Base-by-base conservation (phyloP, 345 rosid species). In the Microcos paniculata region DNA sequence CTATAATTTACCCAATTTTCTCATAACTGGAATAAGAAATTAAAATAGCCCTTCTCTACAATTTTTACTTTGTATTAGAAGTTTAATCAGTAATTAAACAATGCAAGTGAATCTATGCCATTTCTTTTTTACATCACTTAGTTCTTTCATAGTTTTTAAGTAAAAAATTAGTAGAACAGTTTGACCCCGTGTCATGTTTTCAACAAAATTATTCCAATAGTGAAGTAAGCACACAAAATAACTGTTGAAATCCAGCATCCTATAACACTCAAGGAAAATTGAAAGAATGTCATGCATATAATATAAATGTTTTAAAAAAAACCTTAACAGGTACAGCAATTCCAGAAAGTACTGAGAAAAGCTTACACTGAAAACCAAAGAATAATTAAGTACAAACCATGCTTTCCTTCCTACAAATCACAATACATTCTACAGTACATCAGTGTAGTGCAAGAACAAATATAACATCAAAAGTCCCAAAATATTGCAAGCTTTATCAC, bases 51-150 rank as follows among this genome's bases (percentile, higher is more conserved):
- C n/a, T 23, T 13, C 31, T 14, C 46, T 28, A 7, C 15, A 68
- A 8, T 19, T n/a, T 45, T 28, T 35, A 52, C 16, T 51, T 10
- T 70, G 16, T 52, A 51, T n/a, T 49, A 40, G 28, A 51, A 52
- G 14, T 30, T 11, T 19, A 61, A 61, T 40, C 64, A 26, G 38
- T 8, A 6, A 18, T 42, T 24, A 72, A 0, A 21, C 28, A 42
- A 72, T 14, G 65, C 66, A 38, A 57, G 19, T 38, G 49, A 72
- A 40, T n/a, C 76, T 24, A 56, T 26, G 64, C 12, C 40, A 72
- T 59, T 58, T 72, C 56, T 52, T n/a, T 19, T 33, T 69, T 53
- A 35, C 45, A 69, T 49, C 26, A 49, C 28, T 49, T 0, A 15
- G 56, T 46, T 67, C 4, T 40, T 40, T 62, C 70, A 64, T 40